phyloP scores from a whole-genome alignment of 2,329 filamentous ascomycete species.

The Aspergillus calidoustus region DNA sequence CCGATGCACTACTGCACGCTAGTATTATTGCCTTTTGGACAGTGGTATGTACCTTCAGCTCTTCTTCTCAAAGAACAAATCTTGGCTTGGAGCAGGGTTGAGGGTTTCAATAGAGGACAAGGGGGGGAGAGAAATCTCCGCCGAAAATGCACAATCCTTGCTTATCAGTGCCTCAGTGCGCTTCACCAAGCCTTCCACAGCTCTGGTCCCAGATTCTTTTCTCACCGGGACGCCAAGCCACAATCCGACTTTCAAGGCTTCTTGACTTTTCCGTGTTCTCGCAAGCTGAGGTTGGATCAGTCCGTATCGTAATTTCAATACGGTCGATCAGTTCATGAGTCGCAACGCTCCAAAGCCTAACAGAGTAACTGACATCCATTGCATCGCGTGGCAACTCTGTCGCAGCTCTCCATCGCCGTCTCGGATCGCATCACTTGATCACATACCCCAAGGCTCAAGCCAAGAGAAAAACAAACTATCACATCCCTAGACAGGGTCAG shows the following conservation, averaged over 20 bases:
- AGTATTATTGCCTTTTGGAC: neutral
- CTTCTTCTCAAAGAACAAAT: neutral
- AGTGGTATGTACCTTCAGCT: slow-evolving; percentile 7
- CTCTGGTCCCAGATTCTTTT: neutral
- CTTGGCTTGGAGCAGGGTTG: neutral
- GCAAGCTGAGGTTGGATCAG: neutral
- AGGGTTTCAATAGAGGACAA: neutral
- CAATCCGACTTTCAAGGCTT: neutral
- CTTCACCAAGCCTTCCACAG: neutral
- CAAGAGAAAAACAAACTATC: neutral
- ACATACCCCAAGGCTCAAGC: neutral
- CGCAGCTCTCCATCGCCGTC: neutral
- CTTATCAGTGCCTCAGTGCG: neutral
- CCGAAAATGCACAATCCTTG: neutral
- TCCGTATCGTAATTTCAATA: slow-evolving; percentile 4
- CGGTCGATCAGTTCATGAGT: slow-evolving; percentile 1
- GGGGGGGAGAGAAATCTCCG: neutral
- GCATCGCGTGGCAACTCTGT: neutral
- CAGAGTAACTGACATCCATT: neutral
- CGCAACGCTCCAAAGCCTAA: slow-evolving; percentile 1
- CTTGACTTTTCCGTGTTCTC: neutral
- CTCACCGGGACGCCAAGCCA: neutral
- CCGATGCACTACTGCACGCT: slow-evolving; percentile 31
- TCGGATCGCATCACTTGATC: neutral
- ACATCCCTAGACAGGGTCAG: no score